Conservation (phyloP, 345 rosid species). For the Pistacia atlantica region DNA sequence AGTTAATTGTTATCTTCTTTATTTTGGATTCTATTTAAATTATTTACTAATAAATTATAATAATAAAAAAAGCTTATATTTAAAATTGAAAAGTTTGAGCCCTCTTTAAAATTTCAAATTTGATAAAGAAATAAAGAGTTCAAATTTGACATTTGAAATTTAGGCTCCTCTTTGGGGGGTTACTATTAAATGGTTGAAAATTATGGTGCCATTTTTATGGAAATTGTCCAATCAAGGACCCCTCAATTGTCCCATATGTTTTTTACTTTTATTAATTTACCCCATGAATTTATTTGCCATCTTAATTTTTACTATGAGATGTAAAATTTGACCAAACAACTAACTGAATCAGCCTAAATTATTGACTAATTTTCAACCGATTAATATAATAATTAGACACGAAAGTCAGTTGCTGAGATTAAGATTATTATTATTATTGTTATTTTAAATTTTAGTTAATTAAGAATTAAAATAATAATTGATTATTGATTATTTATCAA, state of each 20-base stretch:
- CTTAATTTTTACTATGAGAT: neutral
- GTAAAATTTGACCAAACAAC: no score
- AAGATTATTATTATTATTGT: no score
- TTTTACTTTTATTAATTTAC: neutral
- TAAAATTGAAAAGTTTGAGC: neutral
- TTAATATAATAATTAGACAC: no score
- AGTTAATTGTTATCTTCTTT: no score
- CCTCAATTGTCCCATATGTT: neutral
- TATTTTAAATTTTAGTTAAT: no score
- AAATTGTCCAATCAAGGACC: conserved; percentile 1
- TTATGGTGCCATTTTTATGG: neutral
- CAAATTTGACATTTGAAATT: conserved; percentile 5
- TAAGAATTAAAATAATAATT: no score
- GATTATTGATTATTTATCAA: no score
- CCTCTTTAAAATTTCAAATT: neutral
- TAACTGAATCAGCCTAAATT: no score
- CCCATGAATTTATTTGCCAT: neutral
- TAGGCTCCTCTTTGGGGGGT: neutral
- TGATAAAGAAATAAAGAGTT: neutral
- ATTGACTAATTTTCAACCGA: no score
- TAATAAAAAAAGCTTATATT: neutral
- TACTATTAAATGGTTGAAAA: neutral
- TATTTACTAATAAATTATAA: neutral
- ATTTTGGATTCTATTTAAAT: no score
- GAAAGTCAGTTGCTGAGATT: no score